Conservation (phyloP, 2,329 filamentous ascomycete species). For the Cytospora chrysosperma region DNA sequence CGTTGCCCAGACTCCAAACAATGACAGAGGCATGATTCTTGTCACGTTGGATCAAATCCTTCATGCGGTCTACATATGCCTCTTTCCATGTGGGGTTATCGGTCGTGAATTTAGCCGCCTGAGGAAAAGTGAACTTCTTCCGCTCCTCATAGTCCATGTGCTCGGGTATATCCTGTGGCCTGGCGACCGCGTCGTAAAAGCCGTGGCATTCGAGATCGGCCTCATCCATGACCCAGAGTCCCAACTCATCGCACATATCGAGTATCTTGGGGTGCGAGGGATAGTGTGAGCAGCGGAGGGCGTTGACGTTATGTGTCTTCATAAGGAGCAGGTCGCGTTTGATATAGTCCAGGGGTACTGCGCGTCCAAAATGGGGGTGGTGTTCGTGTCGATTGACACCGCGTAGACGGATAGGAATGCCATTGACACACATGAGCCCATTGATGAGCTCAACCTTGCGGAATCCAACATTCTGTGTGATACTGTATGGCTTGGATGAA, state of each 20-base stretch:
- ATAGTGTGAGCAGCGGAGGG: slow-evolving; percentile 67
- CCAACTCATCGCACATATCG: slow-evolving; percentile 63
- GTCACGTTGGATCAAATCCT: slow-evolving; percentile 64
- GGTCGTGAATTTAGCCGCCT: slow-evolving; percentile 58
- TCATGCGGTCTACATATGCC: slow-evolving; percentile 67
- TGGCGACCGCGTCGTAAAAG: slow-evolving; percentile 49
- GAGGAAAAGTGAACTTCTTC: slow-evolving; percentile 53
- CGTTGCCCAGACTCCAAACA: slow-evolving; percentile 73
- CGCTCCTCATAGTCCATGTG: slow-evolving; percentile 59
- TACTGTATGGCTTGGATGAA: slow-evolving; percentile 35
- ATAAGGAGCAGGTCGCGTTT: slow-evolving; percentile 62
- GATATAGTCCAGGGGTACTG: slow-evolving; percentile 62
- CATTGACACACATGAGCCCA: slow-evolving; percentile 62
- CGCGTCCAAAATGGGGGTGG: slow-evolving; percentile 61
- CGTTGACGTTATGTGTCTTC: slow-evolving; percentile 71
- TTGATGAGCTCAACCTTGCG: slow-evolving; percentile 61
- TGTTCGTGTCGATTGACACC: slow-evolving; percentile 72
- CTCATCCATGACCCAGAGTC: slow-evolving; percentile 58
- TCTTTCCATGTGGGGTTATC: slow-evolving; percentile 61
- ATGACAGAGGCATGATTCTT: slow-evolving; percentile 71
- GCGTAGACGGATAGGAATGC: slow-evolving; percentile 57
- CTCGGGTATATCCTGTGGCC: slow-evolving; percentile 52
- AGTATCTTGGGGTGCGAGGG: slow-evolving; percentile 61
- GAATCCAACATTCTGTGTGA: slow-evolving; percentile 60
- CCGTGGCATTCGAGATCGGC: slow-evolving; percentile 55